These are phyloP conservation scores for Zygoascus ofunaensis DNA, from an alignment of 805 yeast species.

Conservation along the genomic window DNA sequence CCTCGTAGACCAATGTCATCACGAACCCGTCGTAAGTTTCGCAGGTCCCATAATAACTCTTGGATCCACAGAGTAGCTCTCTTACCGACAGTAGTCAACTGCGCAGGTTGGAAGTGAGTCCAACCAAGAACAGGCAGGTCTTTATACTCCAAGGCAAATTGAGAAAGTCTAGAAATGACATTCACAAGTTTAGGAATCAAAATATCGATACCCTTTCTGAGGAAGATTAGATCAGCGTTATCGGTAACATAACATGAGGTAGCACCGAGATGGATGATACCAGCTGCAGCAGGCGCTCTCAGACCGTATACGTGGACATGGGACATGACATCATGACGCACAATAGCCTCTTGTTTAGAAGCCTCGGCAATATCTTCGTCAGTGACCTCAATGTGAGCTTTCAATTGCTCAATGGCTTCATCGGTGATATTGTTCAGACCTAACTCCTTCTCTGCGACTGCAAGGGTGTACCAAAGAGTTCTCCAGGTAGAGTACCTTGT, in stretches of 20 bases:
- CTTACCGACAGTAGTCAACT: slow-evolving; percentile 96
- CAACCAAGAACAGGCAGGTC: slow-evolving; percentile 96
- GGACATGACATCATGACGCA: slow-evolving; percentile 99
- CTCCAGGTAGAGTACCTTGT: slow-evolving; percentile 98
- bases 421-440: slow-evolving; percentile 81
- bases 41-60: slow-evolving; percentile 94
- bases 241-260: slow-evolving; percentile 97
- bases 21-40: slow-evolving; percentile 93
- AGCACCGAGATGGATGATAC: slow-evolving; percentile 96
- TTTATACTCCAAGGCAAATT: slow-evolving; percentile 85
- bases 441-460: slow-evolving; percentile 88
- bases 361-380: slow-evolving; percentile 91
- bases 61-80: slow-evolving; percentile 97
- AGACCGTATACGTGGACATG: slow-evolving; percentile 94
- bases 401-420: slow-evolving; percentile 85
- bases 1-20: slow-evolving; percentile 95
- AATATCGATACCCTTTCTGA: slow-evolving; percentile 91
- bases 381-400: slow-evolving; percentile 65
- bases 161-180: slow-evolving; percentile 80
- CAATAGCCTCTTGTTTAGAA: slow-evolving; percentile 88
- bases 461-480: slow-evolving; percentile 90
- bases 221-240: slow-evolving; percentile 92
- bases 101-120: slow-evolving; percentile 99
- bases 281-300: slow-evolving; percentile 91
- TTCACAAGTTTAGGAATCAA: slow-evolving; percentile 92